phyloP scores from a whole-genome alignment of 306 rosid genomes.

The Dalbergia oliveri region DNA sequence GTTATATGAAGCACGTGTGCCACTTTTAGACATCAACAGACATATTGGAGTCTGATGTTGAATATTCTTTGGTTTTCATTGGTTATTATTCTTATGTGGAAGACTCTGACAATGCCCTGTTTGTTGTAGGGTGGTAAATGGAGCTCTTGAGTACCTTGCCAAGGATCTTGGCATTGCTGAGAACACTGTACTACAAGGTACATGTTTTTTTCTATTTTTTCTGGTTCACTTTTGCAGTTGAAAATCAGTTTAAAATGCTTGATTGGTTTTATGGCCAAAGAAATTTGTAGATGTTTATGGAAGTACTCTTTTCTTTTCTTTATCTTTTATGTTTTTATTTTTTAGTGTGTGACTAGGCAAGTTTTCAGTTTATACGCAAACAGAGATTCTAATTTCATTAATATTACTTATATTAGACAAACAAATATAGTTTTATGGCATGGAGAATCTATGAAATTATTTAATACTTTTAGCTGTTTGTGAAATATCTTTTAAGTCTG shows the following conservation, averaged over 20 bases:
- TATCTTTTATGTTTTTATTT: not conserved
- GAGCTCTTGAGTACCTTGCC: slow-evolving; percentile 90
- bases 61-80: slow-evolving; percentile 27
- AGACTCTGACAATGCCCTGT: slow-evolving; percentile 41
- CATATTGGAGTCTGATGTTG: slow-evolving; percentile 17
- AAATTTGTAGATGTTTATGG: slow-evolving; percentile 2
- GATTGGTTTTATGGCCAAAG: slow-evolving; percentile 19
- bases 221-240: not conserved
- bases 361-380: slow-evolving; percentile 17
- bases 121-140: slow-evolving; percentile 88
- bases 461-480: slow-evolving; percentile 1
- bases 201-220: not conserved
- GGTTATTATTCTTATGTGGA: slow-evolving; percentile 35
- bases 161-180: slow-evolving; percentile 86
- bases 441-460: slow-evolving; percentile 38
- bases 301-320: not conserved
- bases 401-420: slow-evolving; percentile 18
- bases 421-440: not conserved
- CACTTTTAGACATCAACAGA: not conserved
- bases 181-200: slow-evolving; percentile 83
- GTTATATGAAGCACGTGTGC: not conserved
- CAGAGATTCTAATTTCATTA: not conserved
- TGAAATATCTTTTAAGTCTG: slow-evolving; percentile 1
- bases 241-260: slow-evolving; percentile 5
- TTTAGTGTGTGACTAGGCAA: not conserved